Evolutionary conservation across 2,329 filamentous ascomycete species (phyloP).

Genomic region (Didymella pinodella): DNA sequence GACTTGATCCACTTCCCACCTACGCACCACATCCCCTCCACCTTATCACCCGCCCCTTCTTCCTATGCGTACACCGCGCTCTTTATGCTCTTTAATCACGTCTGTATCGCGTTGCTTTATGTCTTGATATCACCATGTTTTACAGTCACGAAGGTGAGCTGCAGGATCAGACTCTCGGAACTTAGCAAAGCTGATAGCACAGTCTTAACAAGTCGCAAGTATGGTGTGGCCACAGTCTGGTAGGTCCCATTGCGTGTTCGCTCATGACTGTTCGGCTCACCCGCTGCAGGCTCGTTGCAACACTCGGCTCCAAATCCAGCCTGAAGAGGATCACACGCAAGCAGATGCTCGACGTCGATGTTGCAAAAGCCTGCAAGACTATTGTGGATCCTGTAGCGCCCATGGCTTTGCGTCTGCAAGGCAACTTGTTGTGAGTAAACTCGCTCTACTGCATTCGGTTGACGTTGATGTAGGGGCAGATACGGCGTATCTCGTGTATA

Average conservation of each 20-base stretch:
- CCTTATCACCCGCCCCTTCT: neutral
- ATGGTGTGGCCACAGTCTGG: slow-evolving; percentile 96
- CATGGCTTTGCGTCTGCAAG: slow-evolving; percentile 87
- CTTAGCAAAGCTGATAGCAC: slow-evolving; percentile 27
- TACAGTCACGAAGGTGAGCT: slow-evolving; percentile 90
- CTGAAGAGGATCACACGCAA: slow-evolving; percentile 81
- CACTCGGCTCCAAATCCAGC: slow-evolving; percentile 75
- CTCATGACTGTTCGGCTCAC: slow-evolving; percentile 30
- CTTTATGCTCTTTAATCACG: slow-evolving; percentile 11
- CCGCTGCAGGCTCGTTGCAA: slow-evolving; percentile 81
- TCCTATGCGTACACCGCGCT: slow-evolving; percentile 3
- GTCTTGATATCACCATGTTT: slow-evolving; percentile 70
- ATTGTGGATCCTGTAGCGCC: slow-evolving; percentile 86
- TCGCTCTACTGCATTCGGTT: neutral
- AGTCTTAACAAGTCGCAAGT: slow-evolving; percentile 84
- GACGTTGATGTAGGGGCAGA: slow-evolving; percentile 34
- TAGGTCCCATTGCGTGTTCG: slow-evolving; percentile 54
- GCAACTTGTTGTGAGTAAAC: slow-evolving; percentile 74
- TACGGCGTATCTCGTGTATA: slow-evolving; percentile 83
- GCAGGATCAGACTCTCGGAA: slow-evolving; percentile 3
- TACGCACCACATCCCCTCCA: neutral
- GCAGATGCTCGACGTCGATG: slow-evolving; percentile 86
- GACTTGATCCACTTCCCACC: neutral
- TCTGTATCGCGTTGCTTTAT: slow-evolving; percentile 9
- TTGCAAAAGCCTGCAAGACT: slow-evolving; percentile 85